These are phyloP conservation scores for Ampelocalamus luodianensis DNA, from an alignment of 176 grass and related monocot species.

Conservation along the genomic window DNA sequence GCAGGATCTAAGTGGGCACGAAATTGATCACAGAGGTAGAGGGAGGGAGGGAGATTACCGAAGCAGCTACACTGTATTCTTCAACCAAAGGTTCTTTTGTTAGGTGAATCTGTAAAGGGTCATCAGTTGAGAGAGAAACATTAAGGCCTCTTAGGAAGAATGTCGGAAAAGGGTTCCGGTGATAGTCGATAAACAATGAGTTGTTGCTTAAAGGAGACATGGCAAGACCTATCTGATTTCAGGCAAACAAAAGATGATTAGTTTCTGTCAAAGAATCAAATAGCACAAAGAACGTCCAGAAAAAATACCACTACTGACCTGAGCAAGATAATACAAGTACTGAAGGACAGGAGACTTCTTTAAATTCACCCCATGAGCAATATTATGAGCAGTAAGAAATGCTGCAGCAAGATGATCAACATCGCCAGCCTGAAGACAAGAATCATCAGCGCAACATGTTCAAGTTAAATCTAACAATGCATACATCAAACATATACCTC, in stretches of 20 bases:
- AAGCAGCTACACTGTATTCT: slow-evolving; percentile 95
- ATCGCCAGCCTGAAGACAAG: slow-evolving; percentile 84
- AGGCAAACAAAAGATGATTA: slow-evolving; percentile 40
- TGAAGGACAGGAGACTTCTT: slow-evolving; percentile 95
- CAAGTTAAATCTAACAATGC: background rate
- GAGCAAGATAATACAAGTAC: slow-evolving; percentile 91
- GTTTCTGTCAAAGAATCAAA: slow-evolving; percentile 19
- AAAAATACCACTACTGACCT: slow-evolving; percentile 59
- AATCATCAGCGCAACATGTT: slow-evolving; percentile 33
- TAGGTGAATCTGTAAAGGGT: slow-evolving; percentile 93
- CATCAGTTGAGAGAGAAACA: slow-evolving; percentile 92
- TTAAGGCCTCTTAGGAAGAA: slow-evolving; percentile 92
- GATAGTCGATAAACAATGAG: slow-evolving; percentile 90
- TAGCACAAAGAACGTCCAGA: background rate
- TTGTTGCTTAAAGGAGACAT: slow-evolving; percentile 99
- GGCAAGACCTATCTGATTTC: slow-evolving; percentile 84
- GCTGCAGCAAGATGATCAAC: slow-evolving; percentile 88
- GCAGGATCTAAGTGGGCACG: background rate
- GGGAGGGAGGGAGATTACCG: slow-evolving; percentile 47
- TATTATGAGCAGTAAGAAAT: slow-evolving; percentile 83
- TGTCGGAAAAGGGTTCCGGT: slow-evolving; percentile 87
- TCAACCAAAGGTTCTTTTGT: slow-evolving; percentile 98
- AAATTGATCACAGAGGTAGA: background rate
- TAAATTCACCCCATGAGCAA: slow-evolving; percentile 92
- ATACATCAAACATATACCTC: slow-evolving; percentile 59